A percentile compares a stretch with the other conserved stretches of the same genome.
These are phyloP conservation scores for Nakaseomyces sp. DNA, from an alignment of 1,139 yeast species.

Conservation along the genomic window DNA sequence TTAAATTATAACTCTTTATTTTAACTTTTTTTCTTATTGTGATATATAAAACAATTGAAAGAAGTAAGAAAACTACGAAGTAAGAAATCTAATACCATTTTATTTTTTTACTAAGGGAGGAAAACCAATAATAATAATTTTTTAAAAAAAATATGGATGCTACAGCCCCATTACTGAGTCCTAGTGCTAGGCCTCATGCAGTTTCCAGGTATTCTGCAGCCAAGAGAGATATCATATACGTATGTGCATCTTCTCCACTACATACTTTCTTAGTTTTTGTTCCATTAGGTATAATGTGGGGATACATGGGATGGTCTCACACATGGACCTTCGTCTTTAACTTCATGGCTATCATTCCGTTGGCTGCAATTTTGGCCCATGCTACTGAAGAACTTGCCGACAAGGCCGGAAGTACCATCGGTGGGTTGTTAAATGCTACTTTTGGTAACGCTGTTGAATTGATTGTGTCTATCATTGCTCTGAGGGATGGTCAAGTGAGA, in stretches of 20 bases:
- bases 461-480: constrained; percentile 86
- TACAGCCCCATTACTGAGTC: constrained; percentile 12
- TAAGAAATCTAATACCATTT: too few relatives aligned
- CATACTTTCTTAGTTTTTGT: constrained; percentile 72
- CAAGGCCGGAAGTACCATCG: constrained; percentile 78
- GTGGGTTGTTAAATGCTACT: constrained; percentile 90
- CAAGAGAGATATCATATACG: constrained; percentile 20
- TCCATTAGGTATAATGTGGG: constrained; percentile 78
- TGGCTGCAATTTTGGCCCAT: constrained; percentile 80
- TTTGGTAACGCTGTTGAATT: constrained; percentile 93
- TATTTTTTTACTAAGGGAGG: too few relatives aligned
- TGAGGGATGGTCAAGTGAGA: constrained; percentile 74
- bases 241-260: constrained; percentile 60
- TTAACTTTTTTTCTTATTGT: too few relatives aligned
- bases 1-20: too few relatives aligned
- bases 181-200: constrained; percentile 8
- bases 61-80: too few relatives aligned
- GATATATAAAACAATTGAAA: too few relatives aligned
- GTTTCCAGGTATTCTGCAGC: constrained; percentile 9
- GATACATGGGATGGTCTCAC: constrained; percentile 42
- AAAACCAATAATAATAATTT: not conserved
- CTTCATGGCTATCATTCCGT: constrained; percentile 83
- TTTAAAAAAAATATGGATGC: constrained; percentile 12
- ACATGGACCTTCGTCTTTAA: constrained; percentile 60
- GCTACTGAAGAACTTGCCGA: constrained; percentile 90